Base-by-base conservation (phyloP, 139 green algal genomes). In the Chlamydomonas sphaeroides region DNA sequence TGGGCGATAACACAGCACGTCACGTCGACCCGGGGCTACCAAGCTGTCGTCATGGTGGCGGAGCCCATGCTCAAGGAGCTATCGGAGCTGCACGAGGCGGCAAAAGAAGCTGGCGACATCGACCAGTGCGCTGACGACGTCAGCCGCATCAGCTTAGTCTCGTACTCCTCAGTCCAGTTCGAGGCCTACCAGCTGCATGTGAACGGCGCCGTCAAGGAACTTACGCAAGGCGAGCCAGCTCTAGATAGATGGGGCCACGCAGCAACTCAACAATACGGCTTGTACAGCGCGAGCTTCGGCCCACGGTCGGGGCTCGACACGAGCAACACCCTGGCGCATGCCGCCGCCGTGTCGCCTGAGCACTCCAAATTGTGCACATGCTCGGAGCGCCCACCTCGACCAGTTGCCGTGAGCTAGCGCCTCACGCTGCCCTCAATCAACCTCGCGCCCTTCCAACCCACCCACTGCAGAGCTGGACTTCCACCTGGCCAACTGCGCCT, bases 401-500 rank as follows among this genome's bases (percentile, higher is more conserved):
- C 5, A 38, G n/a, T 10, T 11, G 67, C 26, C 36, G 33, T 26
- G 33, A 35, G 21, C 45, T 49, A 14, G 23, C 35, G 25, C 63
- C 36, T 30, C 18, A 11, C 10, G 70, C 48, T 11, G n/a, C n/a
- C n/a, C 70, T 78, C 32, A 78, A 51, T 10, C 28, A 3, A 28
- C 21, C 45, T 14, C 14, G 45, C 45, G 11, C 45, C 14, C 45
- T 14, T 14, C 45, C 45, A 10, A 14, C 11, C 11, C 14, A 10
- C 14, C 45, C 45, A 53, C n/a, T 53, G 10, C 56, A 5, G 56
- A 26, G 0, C 41, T 80, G 10, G 59, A 70, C 41, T 80, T 80
- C 59, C 74, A 80, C 21, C 74, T 80, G 0, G 74, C 74, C 18
- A 71, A 45, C 41, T 80, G 74, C 20, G 74, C 74, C 14, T 57